Evolutionary conservation across 371 early-diverging fungal species (phyloP).

Genomic region (Aphelidium insulamus): DNA sequence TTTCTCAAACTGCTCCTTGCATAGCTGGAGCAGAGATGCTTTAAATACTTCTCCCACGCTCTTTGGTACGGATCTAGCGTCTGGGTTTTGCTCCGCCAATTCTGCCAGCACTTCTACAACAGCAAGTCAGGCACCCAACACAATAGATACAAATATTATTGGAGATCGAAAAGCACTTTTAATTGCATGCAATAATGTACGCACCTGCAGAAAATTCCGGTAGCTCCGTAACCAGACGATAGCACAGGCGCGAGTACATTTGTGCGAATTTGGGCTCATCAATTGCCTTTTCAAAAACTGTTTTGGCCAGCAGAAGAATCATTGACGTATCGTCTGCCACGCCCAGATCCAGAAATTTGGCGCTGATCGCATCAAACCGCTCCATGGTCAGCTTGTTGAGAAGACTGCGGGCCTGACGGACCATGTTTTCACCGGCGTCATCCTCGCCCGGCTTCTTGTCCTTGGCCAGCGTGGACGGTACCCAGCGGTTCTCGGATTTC

Average conservation of each 20-base stretch:
- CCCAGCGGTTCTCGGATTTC: constrained; percentile 64
- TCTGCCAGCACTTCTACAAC: too few species aligned
- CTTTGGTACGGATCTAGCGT: constrained; percentile 14
- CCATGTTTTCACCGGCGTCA: too few species aligned
- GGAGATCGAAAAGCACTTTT: too few species aligned
- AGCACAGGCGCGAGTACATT: constrained; percentile 76
- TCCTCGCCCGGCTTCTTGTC: constrained; percentile 29
- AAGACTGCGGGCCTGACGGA: constrained; percentile 59
- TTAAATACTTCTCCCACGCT: constrained; percentile 8
- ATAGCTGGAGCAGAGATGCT: constrained; percentile 54
- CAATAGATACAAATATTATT: too few species aligned
- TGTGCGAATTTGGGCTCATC: constrained; percentile 73
- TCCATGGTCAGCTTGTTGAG: constrained; percentile 89
- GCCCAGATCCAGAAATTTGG: constrained; percentile 58
- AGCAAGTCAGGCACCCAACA: too few species aligned
- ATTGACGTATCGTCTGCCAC: constrained; percentile 31
- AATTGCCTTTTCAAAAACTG: constrained; percentile 78
- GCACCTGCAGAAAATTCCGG: too few species aligned
- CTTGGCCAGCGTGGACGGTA: constrained; percentile 23
- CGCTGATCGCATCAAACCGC: constrained; percentile 64
- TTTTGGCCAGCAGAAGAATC: constrained; percentile 34
- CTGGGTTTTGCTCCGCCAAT: too few species aligned
- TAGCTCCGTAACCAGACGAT: too few species aligned
- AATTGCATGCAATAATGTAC: too few species aligned
- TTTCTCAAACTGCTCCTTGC: constrained; percentile 65